Evolutionary conservation across 2,329 filamentous ascomycete species (phyloP), one percentile per base, ranked within the genome.

Genomic region (Boeremia lycopersici): DNA sequence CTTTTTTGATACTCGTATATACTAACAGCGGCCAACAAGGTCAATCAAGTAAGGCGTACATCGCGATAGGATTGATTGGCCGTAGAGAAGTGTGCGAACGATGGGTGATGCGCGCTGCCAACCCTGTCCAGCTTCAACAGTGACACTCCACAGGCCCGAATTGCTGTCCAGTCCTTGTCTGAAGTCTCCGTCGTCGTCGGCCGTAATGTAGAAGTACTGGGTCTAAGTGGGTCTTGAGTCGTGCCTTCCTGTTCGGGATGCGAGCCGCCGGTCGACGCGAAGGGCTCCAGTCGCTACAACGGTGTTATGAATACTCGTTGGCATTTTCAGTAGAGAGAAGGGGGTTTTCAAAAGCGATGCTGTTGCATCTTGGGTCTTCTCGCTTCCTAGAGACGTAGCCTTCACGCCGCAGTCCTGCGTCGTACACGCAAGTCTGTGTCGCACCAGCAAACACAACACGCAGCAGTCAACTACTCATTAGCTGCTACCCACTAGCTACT

Each of bases 201-300:
- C 10, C 6, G 9, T 33, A 10, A 19, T 44, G 33, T 39, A 23
- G 15, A 26, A 10, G 7, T 23, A 10, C 26, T 19, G 13, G 17
- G 28, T 33, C 13, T 6, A 11, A n/a, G 26, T 15, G 44, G 26
- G 30, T 42, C 29, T 19, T 34, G 12, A 26, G 17, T 33, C 2
- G 15, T 49, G 45, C 51, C 51, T 54, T 54, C 45, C 44, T 45
- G 13, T 48, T 40, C 12, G 15, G 51, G 51, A 45, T 45, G n/a
- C 35, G 2, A 45, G n/a, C 33, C 29, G 40, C 26, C 19, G 19
- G 19, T 23, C 19, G 19, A 23, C 19, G 5, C 19, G 19, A 23
- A 2, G 3, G 5, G 5, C 19, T 23, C 19, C 19, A 23, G 5
- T 23, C 19, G 19, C 5, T 23, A 23, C 19, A 23, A 23, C 19